Percentiles rank a stretch among this genome's conserved stretches.
Evolutionary conservation across 805 yeast species (phyloP).

Genomic region (Metschnikowia cerradonensis): DNA sequence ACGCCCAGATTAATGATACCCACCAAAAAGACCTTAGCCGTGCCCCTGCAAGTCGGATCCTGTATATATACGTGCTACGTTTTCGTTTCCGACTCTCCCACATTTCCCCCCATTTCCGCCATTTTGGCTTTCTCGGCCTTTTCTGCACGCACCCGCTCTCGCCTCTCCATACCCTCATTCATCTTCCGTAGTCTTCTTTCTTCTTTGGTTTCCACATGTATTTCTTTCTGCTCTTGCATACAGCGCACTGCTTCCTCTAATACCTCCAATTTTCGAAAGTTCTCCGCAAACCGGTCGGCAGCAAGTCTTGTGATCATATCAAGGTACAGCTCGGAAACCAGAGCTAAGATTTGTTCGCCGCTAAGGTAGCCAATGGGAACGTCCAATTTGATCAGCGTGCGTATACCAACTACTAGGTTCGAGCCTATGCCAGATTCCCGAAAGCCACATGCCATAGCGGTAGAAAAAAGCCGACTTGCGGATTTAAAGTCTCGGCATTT

Average conservation of each 20-base stretch:
- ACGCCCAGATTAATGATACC: background rate
- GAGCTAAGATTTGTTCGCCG: slow-evolving; percentile 27
- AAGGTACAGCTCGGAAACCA: slow-evolving; percentile 54
- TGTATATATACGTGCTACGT: background rate
- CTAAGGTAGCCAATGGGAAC: slow-evolving; percentile 65
- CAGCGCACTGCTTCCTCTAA: slow-evolving; percentile 41
- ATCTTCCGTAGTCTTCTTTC: slow-evolving; percentile 52
- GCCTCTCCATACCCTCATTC: slow-evolving; percentile 40
- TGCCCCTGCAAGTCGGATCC: background rate
- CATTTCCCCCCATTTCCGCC: background rate
- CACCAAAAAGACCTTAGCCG: background rate
- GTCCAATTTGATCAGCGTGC: slow-evolving; percentile 72
- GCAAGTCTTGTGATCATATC: slow-evolving; percentile 51
- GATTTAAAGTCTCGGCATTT: slow-evolving; percentile 59
- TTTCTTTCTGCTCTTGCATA: slow-evolving; percentile 17
- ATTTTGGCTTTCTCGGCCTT: slow-evolving; percentile 8
- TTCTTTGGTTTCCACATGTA: slow-evolving; percentile 48
- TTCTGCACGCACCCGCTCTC: slow-evolving; percentile 17
- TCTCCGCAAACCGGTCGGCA: slow-evolving; percentile 62
- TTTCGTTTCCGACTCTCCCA: background rate
- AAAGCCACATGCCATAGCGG: slow-evolving; percentile 82
- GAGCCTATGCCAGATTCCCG: slow-evolving; percentile 84
- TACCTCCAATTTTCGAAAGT: slow-evolving; percentile 50
- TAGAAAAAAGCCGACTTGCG: slow-evolving; percentile 60
- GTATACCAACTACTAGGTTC: slow-evolving; percentile 71